A percentile compares a stretch with the other conserved stretches of the same genome.
These are phyloP conservation scores for Pseudozyma hubeiensis DNA, from an alignment of 1,284 basidiomycete species.

Conservation along the genomic window DNA sequence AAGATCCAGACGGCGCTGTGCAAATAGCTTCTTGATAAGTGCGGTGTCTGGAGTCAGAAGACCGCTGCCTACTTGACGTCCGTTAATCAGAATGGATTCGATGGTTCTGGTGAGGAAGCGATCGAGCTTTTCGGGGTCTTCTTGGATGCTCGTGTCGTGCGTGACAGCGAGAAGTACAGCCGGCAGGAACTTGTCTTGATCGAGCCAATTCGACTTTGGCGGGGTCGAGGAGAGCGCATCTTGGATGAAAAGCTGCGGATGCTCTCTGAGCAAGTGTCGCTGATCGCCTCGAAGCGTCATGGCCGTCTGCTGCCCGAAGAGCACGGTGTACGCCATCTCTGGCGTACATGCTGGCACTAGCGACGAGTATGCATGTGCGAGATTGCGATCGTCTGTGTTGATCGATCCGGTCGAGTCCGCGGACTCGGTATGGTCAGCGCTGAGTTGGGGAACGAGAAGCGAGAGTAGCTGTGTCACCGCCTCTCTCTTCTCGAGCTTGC, in stretches of 20 bases:
- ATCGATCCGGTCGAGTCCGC: neutral
- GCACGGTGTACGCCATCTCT: neutral
- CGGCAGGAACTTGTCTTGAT: constrained; percentile 1
- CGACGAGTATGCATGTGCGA: no score
- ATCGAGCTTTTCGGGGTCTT: no score
- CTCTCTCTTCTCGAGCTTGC: constrained; percentile 2
- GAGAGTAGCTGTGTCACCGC: constrained; percentile 4
- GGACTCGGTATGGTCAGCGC: neutral
- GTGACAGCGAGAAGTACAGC: neutral
- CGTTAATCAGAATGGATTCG: no score
- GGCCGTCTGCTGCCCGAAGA: neutral
- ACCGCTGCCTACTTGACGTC: no score
- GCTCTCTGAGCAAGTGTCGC: constrained; percentile 4
- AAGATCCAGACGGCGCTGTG: no score
- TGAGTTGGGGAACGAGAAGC: constrained; percentile 3
- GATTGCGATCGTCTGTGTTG: no score
- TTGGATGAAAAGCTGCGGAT: neutral
- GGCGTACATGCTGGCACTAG: constrained; percentile 5
- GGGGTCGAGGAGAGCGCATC: no score
- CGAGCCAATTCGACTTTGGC: constrained; percentile 3
- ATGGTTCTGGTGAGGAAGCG: no score
- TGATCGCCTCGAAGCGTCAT: constrained; percentile 1
- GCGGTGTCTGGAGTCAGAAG: no score
- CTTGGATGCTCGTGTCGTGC: neutral
- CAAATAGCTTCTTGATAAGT: no score